Base-by-base conservation (phyloP, 2,329 filamentous ascomycete genomes). In the Epicoccum nigrum region DNA sequence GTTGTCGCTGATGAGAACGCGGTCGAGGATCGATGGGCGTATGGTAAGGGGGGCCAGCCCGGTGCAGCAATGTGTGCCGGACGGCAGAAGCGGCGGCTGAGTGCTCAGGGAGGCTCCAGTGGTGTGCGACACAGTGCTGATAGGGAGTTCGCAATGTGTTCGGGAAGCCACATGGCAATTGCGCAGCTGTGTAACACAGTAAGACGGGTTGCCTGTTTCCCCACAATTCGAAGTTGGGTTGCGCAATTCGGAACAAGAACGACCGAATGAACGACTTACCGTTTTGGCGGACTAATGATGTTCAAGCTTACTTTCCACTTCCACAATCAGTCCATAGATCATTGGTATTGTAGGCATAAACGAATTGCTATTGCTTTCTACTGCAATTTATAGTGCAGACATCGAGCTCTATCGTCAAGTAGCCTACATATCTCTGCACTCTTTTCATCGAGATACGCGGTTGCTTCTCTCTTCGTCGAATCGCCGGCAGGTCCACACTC, bases 401-500 rank as follows among this genome's bases (percentile, higher is more conserved):
- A 7, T 32, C 28, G 47, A 12, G 30, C 44, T 40, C 49, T 48
- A 16, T 37, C 32, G 16, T 45, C 15, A 4, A 62, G 32, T 16
- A 63, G 23, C 17, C 45, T 47, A 32, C 58, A 62, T 25, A 54
- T 51, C 39, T 42, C 40, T 54, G 59, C 51, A 19, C 59, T 70
- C 44, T 71, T 59, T 4, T 58, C 33, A 39, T 76, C 68, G 38
- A 73, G 47, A 44, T 71, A 68, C 40, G 65, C 62, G 4, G 60
- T 47, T 11, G 61, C 65, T n/a, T 63, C 60, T 21, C 70, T 62
- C 32, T 57, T 56, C 6, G 55, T 53, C 31, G 63, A 65, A 15
- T 65, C 64, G 12, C 68, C 70, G n/a, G 69, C 69, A 7, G 76
- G 74, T 11, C 74, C 73, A 34, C 71, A 68, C 45, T 79, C 77